Conservation (phyloP, 2,329 filamentous ascomycete species). For the Penicillium sp. region DNA sequence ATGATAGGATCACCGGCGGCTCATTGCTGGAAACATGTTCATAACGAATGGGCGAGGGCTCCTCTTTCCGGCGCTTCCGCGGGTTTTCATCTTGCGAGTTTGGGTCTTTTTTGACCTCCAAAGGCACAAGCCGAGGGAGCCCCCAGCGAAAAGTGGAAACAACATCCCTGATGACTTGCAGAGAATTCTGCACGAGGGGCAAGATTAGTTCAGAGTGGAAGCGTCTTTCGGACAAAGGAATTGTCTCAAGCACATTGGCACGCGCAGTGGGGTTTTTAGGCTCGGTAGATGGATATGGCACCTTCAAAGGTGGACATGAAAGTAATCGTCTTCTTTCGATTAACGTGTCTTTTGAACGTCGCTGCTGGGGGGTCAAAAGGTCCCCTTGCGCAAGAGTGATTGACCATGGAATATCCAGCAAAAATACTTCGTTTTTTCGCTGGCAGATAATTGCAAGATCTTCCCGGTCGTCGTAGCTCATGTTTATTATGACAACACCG, state of each 20-base stretch:
- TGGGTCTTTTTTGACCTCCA: neutral
- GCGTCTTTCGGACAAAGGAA: slow-evolving; percentile 33
- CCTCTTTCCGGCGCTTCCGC: neutral
- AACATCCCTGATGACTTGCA: slow-evolving; percentile 32
- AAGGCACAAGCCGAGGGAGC: slow-evolving; percentile 21
- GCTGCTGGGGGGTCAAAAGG: neutral
- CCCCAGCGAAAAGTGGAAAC: slow-evolving; percentile 34
- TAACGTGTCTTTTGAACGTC: neutral
- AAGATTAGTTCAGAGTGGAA: slow-evolving; percentile 30
- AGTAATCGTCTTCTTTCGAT: slow-evolving; percentile 32
- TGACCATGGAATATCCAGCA: slow-evolving; percentile 61
- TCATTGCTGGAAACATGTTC: neutral
- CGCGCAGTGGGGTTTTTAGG: slow-evolving; percentile 53
- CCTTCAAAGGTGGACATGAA: slow-evolving; percentile 48
- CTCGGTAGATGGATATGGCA: slow-evolving; percentile 52
- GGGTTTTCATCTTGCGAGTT: neutral
- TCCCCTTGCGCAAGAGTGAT: slow-evolving; percentile 56
- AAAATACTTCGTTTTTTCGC: slow-evolving; percentile 46
- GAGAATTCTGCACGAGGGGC: slow-evolving; percentile 41
- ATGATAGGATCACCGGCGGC: slow-evolving; percentile 37
- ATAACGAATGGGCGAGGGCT: neutral
- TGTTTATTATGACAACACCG: neutral
- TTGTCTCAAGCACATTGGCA: slow-evolving; percentile 39
- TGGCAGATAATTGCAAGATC: slow-evolving; percentile 53
- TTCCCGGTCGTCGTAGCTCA: neutral